Percentiles rank a stretch among this genome's conserved stretches.
Evolutionary conservation across 345 rosid species (phyloP).

Genomic region (Sisymbrium irio): DNA sequence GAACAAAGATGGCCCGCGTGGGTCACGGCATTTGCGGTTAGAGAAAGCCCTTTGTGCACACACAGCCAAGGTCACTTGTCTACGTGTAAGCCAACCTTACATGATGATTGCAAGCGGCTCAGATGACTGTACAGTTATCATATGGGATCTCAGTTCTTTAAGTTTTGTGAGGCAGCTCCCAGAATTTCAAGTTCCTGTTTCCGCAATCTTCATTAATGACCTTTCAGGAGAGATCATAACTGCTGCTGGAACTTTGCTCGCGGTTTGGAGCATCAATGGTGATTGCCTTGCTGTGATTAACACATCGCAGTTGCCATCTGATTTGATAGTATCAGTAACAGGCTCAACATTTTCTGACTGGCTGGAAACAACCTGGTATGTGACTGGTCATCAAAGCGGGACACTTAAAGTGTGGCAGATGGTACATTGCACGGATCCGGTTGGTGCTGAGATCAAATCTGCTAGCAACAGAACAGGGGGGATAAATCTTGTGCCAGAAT

Average conservation of each 20-base stretch:
- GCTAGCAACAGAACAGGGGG: constrained; percentile 47
- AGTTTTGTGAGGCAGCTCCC: constrained; percentile 87
- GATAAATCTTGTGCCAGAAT: constrained; percentile 72
- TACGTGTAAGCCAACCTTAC: constrained; percentile 94
- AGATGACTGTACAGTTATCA: constrained; percentile 80
- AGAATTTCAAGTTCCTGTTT: constrained; percentile 72
- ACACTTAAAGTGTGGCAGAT: constrained; percentile 94
- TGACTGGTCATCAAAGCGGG: constrained; percentile 98
- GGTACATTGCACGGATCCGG: constrained; percentile 66
- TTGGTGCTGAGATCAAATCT: constrained; percentile 46
- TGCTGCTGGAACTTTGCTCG: constrained; percentile 91
- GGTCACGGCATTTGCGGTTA: constrained; percentile 46
- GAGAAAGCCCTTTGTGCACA: constrained; percentile 89
- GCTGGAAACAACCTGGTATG: constrained; percentile 89
- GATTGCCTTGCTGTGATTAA: constrained; percentile 89
- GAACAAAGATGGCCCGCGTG: constrained; percentile 60
- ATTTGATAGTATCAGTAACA: constrained; percentile 80
- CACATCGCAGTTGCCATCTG: constrained; percentile 93
- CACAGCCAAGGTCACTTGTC: constrained; percentile 76
- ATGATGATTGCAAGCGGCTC: constrained; percentile 95
- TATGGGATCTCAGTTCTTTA: constrained; percentile 94
- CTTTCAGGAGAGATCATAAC: constrained; percentile 91
- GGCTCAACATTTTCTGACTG: constrained; percentile 85
- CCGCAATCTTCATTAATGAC: constrained; percentile 86
- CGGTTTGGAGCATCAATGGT: constrained; percentile 97